A percentile compares a stretch with the other conserved stretches of the same genome.
Evolutionary conservation across 2,329 filamentous ascomycete genomes (phyloP).

Genomic region (Pseudovirgaria hyperparasitica): DNA sequence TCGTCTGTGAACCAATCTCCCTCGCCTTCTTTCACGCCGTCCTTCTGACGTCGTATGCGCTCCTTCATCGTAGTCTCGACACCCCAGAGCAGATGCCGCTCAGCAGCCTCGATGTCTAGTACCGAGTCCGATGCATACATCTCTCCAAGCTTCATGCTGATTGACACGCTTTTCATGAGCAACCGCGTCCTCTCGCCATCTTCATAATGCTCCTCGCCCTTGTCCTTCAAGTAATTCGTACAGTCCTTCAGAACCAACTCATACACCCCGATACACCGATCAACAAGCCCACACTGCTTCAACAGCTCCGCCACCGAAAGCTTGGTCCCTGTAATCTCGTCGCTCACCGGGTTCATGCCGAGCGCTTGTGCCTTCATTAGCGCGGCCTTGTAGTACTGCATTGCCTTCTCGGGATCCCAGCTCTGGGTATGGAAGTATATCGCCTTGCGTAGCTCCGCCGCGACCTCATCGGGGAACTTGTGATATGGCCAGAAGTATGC

Average conservation of each 20-base stretch:
- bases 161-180: slow-evolving; percentile 59
- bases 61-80: slow-evolving; percentile 72
- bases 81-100: slow-evolving; percentile 64
- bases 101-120: slow-evolving; percentile 58
- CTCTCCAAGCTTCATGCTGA: slow-evolving; percentile 73
- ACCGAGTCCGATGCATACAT: slow-evolving; percentile 69
- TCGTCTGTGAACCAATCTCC: slow-evolving; percentile 58
- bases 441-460: slow-evolving; percentile 67
- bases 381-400: slow-evolving; percentile 74
- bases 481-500: slow-evolving; percentile 38
- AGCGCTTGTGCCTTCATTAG: slow-evolving; percentile 59
- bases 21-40: slow-evolving; percentile 58
- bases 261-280: slow-evolving; percentile 61
- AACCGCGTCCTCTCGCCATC: slow-evolving; percentile 47
- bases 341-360: slow-evolving; percentile 75
- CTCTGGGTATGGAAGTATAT: slow-evolving; percentile 65
- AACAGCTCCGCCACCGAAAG: slow-evolving; percentile 70
- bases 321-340: slow-evolving; percentile 82
- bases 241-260: slow-evolving; percentile 65
- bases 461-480: slow-evolving; percentile 56
- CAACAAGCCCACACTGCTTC: slow-evolving; percentile 60
- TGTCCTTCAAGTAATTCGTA: slow-evolving; percentile 34
- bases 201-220: slow-evolving; percentile 27
- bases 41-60: slow-evolving; percentile 50
- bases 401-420: slow-evolving; percentile 60